Evolutionary conservation across 352 stramenopile species (phyloP), one percentile per base, ranked within the genome.

Genomic region (Albugo candida): DNA sequence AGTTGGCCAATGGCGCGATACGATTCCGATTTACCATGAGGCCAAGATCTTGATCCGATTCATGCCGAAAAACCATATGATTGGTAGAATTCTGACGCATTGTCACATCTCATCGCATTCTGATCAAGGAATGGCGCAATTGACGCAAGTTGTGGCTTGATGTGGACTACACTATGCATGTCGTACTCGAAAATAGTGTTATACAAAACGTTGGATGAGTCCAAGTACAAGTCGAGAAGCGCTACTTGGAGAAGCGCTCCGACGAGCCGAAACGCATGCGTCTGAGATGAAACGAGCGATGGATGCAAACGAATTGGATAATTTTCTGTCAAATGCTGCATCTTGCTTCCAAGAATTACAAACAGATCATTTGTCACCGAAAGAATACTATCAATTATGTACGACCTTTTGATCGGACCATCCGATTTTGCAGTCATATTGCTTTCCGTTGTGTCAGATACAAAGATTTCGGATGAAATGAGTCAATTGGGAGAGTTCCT

Each of bases 371-470:
- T 64, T 99, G n/a, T 96, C 83, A 19, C 96, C 96, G 17, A 97
- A 97, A 59, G 96, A 97, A 59, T 99, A 99, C 70, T 99, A 99
- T 65, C 91, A 99, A 61, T 74, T 99, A 34, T 98, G 97, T 87
- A 94, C n/a, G n/a, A 91, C 73, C 53, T 27, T 13, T 35, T 18
- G 11, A 20, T 18, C 34, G 8, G 16, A 18, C 8, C 8, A 13
- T 24, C 34, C 12, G 36, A 18, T 13, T 10, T 31, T 31, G 8
- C 8, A 3, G 24, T 31, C 8, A 8, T 31, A 31, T 31, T 8
- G 3, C 24, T 31, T 31, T 31, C 24, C 24, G 3, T 31, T 8
- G 24, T 31, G 24, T 31, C 24, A 31, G 24, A 8, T 8, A 8
- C 24, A 31, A 3, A 8, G 24, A 31, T 3, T 31, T 31, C 8